Evolutionary conservation across 192 early-diverging fungal species (phyloP).

Genomic region (Mortierella antarctica): DNA sequence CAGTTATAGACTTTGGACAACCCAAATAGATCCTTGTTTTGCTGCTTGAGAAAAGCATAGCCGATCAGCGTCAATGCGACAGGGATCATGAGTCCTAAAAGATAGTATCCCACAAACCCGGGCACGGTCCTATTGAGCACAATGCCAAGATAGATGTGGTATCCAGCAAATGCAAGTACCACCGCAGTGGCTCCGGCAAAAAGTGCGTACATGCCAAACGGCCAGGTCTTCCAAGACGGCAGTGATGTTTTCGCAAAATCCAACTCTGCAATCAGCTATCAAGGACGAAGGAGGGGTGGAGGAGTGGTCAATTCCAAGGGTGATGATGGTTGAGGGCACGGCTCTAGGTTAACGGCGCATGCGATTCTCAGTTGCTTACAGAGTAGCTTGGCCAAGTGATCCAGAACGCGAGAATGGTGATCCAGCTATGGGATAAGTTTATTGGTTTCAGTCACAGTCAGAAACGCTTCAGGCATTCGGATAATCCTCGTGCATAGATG

Average conservation of each 20-base stretch:
- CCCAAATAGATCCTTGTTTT: slow-evolving; percentile 50
- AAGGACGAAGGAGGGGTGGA: slow-evolving; percentile 5
- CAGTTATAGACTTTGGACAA: slow-evolving; percentile 31
- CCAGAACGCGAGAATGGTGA: slow-evolving; percentile 50
- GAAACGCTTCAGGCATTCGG: no score
- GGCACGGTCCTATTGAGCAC: slow-evolving; percentile 29
- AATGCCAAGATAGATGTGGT: slow-evolving; percentile 61
- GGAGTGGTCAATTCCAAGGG: neutral
- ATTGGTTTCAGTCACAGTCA: no score
- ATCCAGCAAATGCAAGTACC: slow-evolving; percentile 71
- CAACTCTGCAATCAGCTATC: slow-evolving; percentile 68
- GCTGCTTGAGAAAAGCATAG: slow-evolving; percentile 52
- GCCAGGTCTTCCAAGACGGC: slow-evolving; percentile 70
- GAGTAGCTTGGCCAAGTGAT: slow-evolving; percentile 52
- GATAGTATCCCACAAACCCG: slow-evolving; percentile 59
- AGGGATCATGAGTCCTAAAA: slow-evolving; percentile 58
- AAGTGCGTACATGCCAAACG: slow-evolving; percentile 71
- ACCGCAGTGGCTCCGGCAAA: slow-evolving; percentile 64
- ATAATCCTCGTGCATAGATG: no score
- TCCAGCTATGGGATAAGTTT: slow-evolving; percentile 20
- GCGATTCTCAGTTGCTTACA: slow-evolving; percentile 14
- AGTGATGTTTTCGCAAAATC: slow-evolving; percentile 77
- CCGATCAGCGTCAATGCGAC: slow-evolving; percentile 46
- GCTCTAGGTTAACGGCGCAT: neutral
- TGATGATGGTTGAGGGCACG: neutral